Percentiles rank a stretch among this genome's conserved stretches.
Conservation (phyloP, 1,284 basidiomycete species). For the Pseudozyma flocculosa region DNA sequence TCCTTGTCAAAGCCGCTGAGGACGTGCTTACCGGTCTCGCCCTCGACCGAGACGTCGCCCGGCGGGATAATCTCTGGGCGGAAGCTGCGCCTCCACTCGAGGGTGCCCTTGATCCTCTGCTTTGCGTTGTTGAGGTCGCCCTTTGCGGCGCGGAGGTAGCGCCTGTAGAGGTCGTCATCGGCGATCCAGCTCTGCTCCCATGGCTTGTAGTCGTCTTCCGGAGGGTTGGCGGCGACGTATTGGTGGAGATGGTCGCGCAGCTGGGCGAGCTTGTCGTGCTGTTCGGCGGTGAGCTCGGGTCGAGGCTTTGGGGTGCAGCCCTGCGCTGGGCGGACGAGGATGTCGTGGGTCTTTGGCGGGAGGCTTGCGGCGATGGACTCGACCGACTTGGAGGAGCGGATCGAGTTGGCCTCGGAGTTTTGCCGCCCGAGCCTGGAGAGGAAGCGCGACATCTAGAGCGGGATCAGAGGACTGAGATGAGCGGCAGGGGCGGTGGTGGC, state of each 20-base stretch:
- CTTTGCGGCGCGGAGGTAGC: conserved; percentile 51
- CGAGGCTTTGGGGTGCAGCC: conserved; percentile 12
- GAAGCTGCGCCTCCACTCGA: conserved; percentile 52
- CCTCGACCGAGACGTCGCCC: conserved; percentile 41
- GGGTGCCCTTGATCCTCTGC: conserved; percentile 44
- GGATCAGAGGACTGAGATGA: too few relatives aligned
- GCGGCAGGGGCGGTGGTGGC: too few relatives aligned
- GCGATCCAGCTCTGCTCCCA: conserved; percentile 42
- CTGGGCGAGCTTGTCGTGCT: conserved; percentile 17
- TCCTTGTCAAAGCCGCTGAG: conserved; percentile 52
- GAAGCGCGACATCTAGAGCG: conserved; percentile 37
- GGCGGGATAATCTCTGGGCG: conserved; percentile 53
- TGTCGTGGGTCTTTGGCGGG: conserved; percentile 21
- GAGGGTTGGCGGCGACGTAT: conserved; percentile 6
- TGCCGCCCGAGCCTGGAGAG: conserved; percentile 21
- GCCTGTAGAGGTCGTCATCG: conserved; percentile 33
- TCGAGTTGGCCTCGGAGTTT: conserved; percentile 7
- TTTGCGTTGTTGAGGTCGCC: conserved; percentile 50
- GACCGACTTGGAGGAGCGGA: conserved; percentile 12
- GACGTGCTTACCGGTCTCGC: conserved; percentile 51
- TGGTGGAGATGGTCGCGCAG: conserved; percentile 19
- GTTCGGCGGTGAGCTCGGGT: conserved; percentile 14
- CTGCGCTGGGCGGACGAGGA: conserved; percentile 19
- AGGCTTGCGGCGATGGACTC: conserved; percentile 6
- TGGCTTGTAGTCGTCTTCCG: conserved; percentile 28